phyloP scores from a whole-genome alignment of 345 rosid species.

The Eucalyptus coolabah region DNA sequence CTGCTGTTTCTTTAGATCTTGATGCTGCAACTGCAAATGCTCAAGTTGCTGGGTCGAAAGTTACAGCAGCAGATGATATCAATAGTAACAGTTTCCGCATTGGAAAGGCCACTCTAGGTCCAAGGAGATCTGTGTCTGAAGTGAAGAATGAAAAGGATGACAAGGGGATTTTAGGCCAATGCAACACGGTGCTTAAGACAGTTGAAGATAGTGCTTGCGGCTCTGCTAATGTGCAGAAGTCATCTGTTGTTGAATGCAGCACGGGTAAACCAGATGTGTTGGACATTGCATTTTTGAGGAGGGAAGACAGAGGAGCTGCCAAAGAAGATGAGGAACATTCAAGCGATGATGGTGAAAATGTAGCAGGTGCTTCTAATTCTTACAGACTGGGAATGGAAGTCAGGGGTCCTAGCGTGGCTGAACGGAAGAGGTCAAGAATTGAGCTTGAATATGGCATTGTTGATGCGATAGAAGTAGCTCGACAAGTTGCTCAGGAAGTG shows the following conservation, averaged over 20 bases:
- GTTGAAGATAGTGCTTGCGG: slow-evolving; percentile 18
- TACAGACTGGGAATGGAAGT: slow-evolving; percentile 17
- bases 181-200: slow-evolving; percentile 1
- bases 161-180: slow-evolving; percentile 5
- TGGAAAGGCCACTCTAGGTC: background rate
- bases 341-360: slow-evolving; percentile 20
- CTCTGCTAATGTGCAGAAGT: slow-evolving; percentile 18
- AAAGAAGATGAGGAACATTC: slow-evolving; percentile 17
- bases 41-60: background rate
- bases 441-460: slow-evolving; percentile 63
- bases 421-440: slow-evolving; percentile 35
- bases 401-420: slow-evolving; percentile 22
- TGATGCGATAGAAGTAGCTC: slow-evolving; percentile 92
- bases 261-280: slow-evolving; percentile 12
- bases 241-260: slow-evolving; percentile 18
- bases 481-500: slow-evolving; percentile 88
- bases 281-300: slow-evolving; percentile 11
- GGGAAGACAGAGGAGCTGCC: slow-evolving; percentile 15
- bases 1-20: slow-evolving; percentile 18
- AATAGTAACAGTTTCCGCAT: slow-evolving; percentile 22
- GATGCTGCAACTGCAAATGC: slow-evolving; percentile 16
- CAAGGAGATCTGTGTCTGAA: slow-evolving; percentile 4
- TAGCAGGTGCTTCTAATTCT: slow-evolving; percentile 18
- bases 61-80: background rate
- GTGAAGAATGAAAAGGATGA: slow-evolving; percentile 10